Evolutionary conservation across 2,329 filamentous ascomycete species (phyloP).

Genomic region (Coniosporium tulheliwenetii): DNA sequence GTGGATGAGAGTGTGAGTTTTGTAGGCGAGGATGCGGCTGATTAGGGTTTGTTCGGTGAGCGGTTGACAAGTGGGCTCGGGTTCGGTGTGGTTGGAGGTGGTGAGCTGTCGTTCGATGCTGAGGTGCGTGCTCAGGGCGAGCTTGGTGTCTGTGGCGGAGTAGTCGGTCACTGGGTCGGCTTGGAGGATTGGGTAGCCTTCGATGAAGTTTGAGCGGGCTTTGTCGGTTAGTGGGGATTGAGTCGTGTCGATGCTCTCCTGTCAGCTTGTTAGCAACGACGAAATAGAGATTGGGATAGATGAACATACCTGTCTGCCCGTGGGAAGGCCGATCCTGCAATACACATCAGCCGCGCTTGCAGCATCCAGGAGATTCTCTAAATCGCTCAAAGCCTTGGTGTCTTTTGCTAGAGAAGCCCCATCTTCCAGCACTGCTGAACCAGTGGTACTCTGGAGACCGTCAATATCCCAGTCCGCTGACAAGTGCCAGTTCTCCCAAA

Average conservation of each 20-base stretch:
- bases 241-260: constrained; percentile 46
- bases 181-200: constrained; percentile 38
- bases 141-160: constrained; percentile 18
- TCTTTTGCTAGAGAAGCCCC: no score
- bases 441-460: no score
- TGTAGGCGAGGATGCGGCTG: constrained; percentile 16
- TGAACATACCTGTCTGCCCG: constrained; percentile 17
- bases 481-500: constrained; percentile 52
- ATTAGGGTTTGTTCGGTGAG: constrained; percentile 8
- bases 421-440: no score
- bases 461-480: constrained; percentile 34
- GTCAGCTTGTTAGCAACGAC: constrained; percentile 6
- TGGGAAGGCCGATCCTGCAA: constrained; percentile 32
- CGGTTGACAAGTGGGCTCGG: no score
- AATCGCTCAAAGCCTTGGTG: constrained; percentile 25
- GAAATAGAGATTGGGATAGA: neutral
- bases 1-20: constrained; percentile 6
- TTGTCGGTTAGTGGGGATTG: constrained; percentile 41
- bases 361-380: constrained; percentile 39
- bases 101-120: constrained; percentile 6
- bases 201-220: constrained; percentile 36
- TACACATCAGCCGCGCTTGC: constrained; percentile 53
- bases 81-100: constrained; percentile 4
- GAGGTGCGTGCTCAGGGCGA: constrained; percentile 18
- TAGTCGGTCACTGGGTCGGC: constrained; percentile 32